Percentiles rank a stretch among this genome's conserved stretches.
Evolutionary conservation across 1,284 basidiomycete species (phyloP).

Genomic region (Athelia sp.): DNA sequence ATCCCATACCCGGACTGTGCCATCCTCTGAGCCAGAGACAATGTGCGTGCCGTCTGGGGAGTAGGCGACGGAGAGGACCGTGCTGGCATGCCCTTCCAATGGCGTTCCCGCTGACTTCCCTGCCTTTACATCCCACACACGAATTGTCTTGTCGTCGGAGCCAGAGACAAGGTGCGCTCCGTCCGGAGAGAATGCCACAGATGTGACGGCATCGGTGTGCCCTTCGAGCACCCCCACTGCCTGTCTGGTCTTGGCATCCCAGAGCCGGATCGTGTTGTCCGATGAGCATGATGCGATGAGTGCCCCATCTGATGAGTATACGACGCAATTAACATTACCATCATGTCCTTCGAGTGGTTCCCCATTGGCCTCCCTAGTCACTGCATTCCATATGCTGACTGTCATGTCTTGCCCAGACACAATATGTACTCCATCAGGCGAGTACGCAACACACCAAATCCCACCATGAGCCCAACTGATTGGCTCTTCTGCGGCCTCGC

Average conservation of each 20-base stretch:
- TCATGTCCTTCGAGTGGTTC: not conserved
- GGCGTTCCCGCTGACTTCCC: not conserved
- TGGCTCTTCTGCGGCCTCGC: not conserved
- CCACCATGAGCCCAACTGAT: too few species aligned
- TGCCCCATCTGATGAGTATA: not conserved
- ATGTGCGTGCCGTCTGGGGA: not conserved
- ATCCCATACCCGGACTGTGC: constrained; percentile 2
- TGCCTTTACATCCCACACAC: constrained; percentile 23
- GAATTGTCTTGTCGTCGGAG: constrained; percentile 10
- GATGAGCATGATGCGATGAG: not conserved
- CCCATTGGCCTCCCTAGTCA: not conserved
- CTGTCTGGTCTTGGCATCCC: not conserved
- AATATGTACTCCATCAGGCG: not conserved
- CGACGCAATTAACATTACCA: not conserved
- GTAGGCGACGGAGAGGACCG: not conserved
- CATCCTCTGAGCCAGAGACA: not conserved
- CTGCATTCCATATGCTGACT: not conserved
- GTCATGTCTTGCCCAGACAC: not conserved
- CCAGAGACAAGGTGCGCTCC: constrained; percentile 13
- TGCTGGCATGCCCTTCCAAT: not conserved
- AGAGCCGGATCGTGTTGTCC: not conserved
- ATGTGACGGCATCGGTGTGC: constrained; percentile 4
- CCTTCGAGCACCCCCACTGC: constrained; percentile 4
- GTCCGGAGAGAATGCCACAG: constrained; percentile 14
- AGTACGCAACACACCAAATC: not conserved